Base-by-base conservation (phyloP, 1,284 basidiomycete genomes). In the Naganishia albida region DNA sequence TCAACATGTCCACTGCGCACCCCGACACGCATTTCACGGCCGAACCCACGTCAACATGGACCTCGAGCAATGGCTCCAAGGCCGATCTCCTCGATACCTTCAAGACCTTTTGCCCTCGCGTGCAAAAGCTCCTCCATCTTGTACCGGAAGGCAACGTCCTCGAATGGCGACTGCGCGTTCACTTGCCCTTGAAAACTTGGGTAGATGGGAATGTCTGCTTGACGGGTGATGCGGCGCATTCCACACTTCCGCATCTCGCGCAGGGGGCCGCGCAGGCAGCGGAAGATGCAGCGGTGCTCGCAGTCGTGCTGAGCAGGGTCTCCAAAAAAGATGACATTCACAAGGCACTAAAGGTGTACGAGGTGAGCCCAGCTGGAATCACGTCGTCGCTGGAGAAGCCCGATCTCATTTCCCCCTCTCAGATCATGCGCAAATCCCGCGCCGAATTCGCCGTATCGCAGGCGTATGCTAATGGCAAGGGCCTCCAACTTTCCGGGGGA, bases 251-350 rank as follows among this genome's bases (percentile, higher is more conserved):
- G 4, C 75, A 74, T 65, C 66, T 76, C 34, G 72, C 74, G 1
- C 76, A 77, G 62, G 79, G 79, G 12, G 79, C 79, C 2, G 79
- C 78, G 0, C 77, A 78, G 63, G 77, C 78, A 1, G 71, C 78
- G 34, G 74, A 78, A 69, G 79, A 80, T 67, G 78, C 73, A 1
- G 78, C 71, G 6, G 74, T 71, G 1, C 68, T 80, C n/a, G 76
- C 73, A 1, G 72, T 77, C n/a, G 69, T 77, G 0, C 70, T 80
- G 28, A 64, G 73, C 60, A 74, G 73, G 63, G 70, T 78, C 60
- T 68, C 67, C 50, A 53, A 48, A 51, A 74, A 74, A 64, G 72
- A 72, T 42, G 75, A 80, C n/a, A 69, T 80, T 23, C 68, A 73
- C 66, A 64, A 67, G 49, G 74, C 77, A 7, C 68, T 80, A 44